These are phyloP conservation scores for Botryotinia narcissicola DNA, from an alignment of 2,329 filamentous ascomycete genomes.

Conservation along the genomic window DNA sequence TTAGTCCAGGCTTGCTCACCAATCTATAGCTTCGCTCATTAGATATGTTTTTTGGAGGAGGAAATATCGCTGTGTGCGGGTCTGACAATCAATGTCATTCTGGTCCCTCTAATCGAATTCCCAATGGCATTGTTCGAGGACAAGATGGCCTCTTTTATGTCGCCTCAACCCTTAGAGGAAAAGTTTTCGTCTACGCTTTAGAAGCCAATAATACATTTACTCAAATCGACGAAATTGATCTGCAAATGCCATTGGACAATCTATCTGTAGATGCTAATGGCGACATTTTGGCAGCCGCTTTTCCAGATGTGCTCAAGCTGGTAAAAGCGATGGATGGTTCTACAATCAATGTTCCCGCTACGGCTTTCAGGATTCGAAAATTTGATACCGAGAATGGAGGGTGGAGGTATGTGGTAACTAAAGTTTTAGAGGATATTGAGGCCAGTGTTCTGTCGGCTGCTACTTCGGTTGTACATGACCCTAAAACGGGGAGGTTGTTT, in stretches of 20 bases:
- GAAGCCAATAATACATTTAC: slow-evolving; percentile 23
- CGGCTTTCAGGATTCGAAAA: background rate
- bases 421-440: slow-evolving; percentile 11
- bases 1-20: background rate
- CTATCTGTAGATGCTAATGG: slow-evolving; percentile 40
- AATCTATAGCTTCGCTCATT: slow-evolving; percentile 18
- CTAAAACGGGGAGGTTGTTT: background rate
- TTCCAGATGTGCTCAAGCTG: slow-evolving; percentile 35
- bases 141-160: slow-evolving; percentile 40
- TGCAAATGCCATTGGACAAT: slow-evolving; percentile 39
- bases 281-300: slow-evolving; percentile 38
- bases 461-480: slow-evolving; percentile 7
- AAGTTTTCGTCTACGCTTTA: background rate
- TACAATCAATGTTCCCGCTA: background rate
- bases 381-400: background rate
- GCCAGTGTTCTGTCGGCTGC: background rate
- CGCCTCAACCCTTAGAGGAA: slow-evolving; percentile 28
- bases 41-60: slow-evolving; percentile 34
- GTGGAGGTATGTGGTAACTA: background rate
- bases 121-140: slow-evolving; percentile 39
- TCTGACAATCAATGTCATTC: background rate
- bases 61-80: slow-evolving; percentile 36
- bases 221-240: slow-evolving; percentile 33
- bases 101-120: slow-evolving; percentile 23
- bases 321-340: slow-evolving; percentile 30